These are phyloP conservation scores for Tilletia caries DNA, from an alignment of 1,284 basidiomycete species.

Conservation along the genomic window DNA sequence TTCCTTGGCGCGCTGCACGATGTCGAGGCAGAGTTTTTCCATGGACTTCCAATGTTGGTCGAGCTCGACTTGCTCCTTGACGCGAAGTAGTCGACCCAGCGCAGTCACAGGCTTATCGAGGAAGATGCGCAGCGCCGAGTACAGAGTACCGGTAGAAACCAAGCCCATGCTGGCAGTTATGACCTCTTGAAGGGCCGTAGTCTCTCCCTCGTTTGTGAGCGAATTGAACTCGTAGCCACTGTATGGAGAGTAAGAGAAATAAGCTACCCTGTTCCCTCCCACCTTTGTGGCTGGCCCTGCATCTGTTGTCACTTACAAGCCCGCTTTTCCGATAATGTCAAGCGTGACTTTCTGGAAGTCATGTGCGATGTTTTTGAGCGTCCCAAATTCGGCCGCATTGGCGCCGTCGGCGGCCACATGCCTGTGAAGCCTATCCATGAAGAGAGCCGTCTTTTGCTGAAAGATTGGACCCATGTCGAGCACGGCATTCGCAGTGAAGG, in stretches of 20 bases:
- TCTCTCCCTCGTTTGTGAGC: not conserved
- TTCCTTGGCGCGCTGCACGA: constrained; percentile 11
- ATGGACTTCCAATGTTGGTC: not conserved
- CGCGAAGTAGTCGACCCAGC: not conserved
- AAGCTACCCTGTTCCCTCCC: not conserved
- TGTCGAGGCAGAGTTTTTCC: not conserved
- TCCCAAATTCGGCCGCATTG: not conserved
- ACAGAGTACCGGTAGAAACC: constrained; percentile 9
- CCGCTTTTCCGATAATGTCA: not conserved
- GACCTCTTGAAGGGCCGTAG: not conserved
- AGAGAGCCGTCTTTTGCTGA: not conserved
- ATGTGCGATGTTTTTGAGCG: not conserved
- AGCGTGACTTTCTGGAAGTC: not conserved
- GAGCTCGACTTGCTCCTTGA: constrained; percentile 16
- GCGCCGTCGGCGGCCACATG: not conserved
- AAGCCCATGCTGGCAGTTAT: not conserved
- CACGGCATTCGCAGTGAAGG: not conserved
- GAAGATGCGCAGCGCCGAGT: constrained; percentile 9
- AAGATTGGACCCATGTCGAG: not conserved
- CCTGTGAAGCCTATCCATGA: not conserved
- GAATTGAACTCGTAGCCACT: constrained; percentile 13
- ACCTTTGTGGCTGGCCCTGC: not conserved
- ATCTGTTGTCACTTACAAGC: not conserved
- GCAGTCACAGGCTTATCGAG: not conserved
- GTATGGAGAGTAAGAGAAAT: not conserved